Base-by-base conservation (phyloP, 106 monocot species). In the Iris macrosiphon region DNA sequence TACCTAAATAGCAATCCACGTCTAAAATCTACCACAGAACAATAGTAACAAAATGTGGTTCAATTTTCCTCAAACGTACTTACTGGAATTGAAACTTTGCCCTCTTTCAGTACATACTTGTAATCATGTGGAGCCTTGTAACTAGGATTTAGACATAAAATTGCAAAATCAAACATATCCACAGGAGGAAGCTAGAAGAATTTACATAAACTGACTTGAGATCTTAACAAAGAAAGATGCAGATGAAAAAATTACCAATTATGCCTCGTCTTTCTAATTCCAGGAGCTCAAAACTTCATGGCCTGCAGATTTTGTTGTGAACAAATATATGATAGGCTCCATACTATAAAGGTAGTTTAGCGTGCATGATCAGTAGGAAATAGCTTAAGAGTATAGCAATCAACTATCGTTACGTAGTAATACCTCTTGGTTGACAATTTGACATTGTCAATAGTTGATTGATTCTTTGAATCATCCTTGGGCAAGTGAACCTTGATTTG, bases 61-160 rank as follows among this genome's bases (percentile, higher is more conserved):
- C n/a, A n/a, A n/a, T n/a, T n/a, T n/a, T n/a, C 45, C 21, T 57
- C 40, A 40, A 19, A 1, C 26, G n/a, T 18, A 74, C 78, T 70
- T 78, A 96, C 96, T 32, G 96, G 86, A 72, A 96, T 65, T 53
- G 83, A 73, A 70, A 96, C 69, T 64, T 85, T 83, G 28, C 82
- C 68, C 51, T 83, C 90, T 73, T 87, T 96, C 33, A 96, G 53
- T 45, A 96, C 68, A 71, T 86, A 90, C 46, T 86, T 90, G 67
- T 96, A 90, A 78, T 96, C 96, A 49, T 65, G 34, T 56, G 90
- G 96, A 40, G 83, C 60, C 45, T 96, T 96, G 61, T 75, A 96
- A 45, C 55, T 72, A 50, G 90, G 86, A 80, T 96, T 96, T 35
- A 90, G 44, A 45, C 67, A 62, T 31, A 96, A 55, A 50, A 90